phyloP scores from a whole-genome alignment of 352 stramenopile genomes.

The Phytophthora syringae region DNA sequence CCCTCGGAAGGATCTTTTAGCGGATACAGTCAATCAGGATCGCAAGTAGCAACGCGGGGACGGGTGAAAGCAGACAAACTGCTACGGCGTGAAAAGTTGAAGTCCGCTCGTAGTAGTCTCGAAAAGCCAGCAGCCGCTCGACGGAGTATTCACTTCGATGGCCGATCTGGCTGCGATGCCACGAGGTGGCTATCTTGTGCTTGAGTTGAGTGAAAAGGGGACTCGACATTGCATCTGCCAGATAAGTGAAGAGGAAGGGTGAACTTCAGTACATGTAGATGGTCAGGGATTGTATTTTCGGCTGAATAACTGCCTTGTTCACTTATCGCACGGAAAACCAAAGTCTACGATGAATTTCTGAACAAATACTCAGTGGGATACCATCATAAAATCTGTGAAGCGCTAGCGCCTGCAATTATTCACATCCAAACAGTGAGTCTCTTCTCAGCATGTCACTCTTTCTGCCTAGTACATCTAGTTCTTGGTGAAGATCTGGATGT shows the following conservation, averaged over 20 bases:
- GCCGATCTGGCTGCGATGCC: constrained; percentile 10
- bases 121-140: too few relatives aligned
- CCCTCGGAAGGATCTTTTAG: constrained; percentile 16
- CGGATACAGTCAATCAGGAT: constrained; percentile 27
- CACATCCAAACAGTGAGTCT: too few relatives aligned
- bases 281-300: too few relatives aligned
- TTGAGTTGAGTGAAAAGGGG: background rate
- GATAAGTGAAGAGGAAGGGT: background rate
- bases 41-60: constrained; percentile 12
- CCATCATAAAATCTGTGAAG: too few relatives aligned
- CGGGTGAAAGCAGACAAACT: constrained; percentile 10
- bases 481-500: constrained; percentile 78
- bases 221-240: background rate
- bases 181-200: background rate
- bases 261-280: background rate
- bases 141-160: constrained; percentile 13
- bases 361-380: too few relatives aligned
- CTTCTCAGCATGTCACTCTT: too few relatives aligned
- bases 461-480: constrained; percentile 38
- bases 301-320: too few relatives aligned
- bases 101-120: background rate
- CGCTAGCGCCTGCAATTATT: too few relatives aligned
- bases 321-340: too few relatives aligned
- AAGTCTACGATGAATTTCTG: too few relatives aligned
- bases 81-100: background rate